These are phyloP conservation scores for Eruca vesicaria DNA, from an alignment of 441 rosid genomes.

Conservation along the genomic window DNA sequence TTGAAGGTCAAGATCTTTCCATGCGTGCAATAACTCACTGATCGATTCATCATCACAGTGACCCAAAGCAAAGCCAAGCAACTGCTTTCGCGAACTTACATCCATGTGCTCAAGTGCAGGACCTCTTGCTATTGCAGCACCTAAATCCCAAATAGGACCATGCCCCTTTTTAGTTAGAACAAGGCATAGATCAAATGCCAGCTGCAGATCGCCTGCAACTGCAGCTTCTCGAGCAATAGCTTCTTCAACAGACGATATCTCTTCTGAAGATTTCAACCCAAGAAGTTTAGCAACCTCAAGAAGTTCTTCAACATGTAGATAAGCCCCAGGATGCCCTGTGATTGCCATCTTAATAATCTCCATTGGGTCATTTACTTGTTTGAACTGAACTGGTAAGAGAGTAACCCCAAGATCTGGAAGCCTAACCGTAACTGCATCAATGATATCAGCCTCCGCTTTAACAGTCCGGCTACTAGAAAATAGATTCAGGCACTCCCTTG, in stretches of 20 bases:
- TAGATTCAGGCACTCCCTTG: slow-evolving; percentile 90
- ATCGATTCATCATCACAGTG: slow-evolving; percentile 96
- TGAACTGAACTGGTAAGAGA: slow-evolving; percentile 90
- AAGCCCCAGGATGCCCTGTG: slow-evolving; percentile 86
- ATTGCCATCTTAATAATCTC: slow-evolving; percentile 97
- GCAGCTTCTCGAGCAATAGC: slow-evolving; percentile 99
- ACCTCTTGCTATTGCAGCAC: slow-evolving; percentile 99
- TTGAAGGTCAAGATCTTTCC: slow-evolving; percentile 98
- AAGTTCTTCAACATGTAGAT: slow-evolving; percentile 87
- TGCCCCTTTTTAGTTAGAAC: slow-evolving; percentile 87
- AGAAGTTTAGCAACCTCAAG: slow-evolving; percentile 95
- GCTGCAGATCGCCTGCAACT: slow-evolving; percentile 93
- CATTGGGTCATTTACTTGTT: slow-evolving; percentile 96
- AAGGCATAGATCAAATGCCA: slow-evolving; percentile 96
- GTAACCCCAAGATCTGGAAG: slow-evolving; percentile 96
- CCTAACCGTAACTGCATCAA: slow-evolving; percentile 84
- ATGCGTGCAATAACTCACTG: slow-evolving; percentile 89
- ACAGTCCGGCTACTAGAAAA: slow-evolving; percentile 83
- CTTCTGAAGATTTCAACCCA: slow-evolving; percentile 80
- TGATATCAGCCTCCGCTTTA: slow-evolving; percentile 80
- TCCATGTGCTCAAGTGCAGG: slow-evolving; percentile 92
- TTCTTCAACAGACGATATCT: slow-evolving; percentile 85
- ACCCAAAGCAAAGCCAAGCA: slow-evolving; percentile 90
- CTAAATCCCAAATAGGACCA: slow-evolving; percentile 95
- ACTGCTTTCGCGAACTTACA: slow-evolving; percentile 71